Evolutionary conservation across 805 yeast species (phyloP).

Genomic region (Candida vaughaniae): DNA sequence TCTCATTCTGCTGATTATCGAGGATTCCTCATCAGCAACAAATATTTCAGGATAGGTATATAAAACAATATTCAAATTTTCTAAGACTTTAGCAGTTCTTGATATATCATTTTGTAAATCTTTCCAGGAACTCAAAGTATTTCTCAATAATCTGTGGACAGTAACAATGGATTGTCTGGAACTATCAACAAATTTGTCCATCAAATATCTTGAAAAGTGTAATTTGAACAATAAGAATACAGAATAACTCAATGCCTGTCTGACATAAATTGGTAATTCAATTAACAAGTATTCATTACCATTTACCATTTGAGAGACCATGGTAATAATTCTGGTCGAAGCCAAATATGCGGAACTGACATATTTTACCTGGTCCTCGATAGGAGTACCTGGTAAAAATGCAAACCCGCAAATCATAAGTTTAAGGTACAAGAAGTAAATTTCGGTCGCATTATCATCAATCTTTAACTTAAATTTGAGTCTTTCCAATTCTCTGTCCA

Average conservation of each 20-base stretch:
- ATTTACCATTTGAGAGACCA: slow-evolving; percentile 63
- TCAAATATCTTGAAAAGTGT: slow-evolving; percentile 71
- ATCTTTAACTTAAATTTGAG: slow-evolving; percentile 65
- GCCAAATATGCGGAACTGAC: slow-evolving; percentile 78
- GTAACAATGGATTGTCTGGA: slow-evolving; percentile 93
- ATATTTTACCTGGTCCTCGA: slow-evolving; percentile 81
- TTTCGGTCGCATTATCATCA: slow-evolving; percentile 65
- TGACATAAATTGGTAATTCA: slow-evolving; percentile 81
- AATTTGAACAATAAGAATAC: slow-evolving; percentile 77
- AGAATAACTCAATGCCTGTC: slow-evolving; percentile 82
- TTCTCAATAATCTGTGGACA: slow-evolving; percentile 82
- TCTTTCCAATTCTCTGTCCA: slow-evolving; percentile 76
- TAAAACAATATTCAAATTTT: slow-evolving; percentile 81
- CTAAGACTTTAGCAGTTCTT: slow-evolving; percentile 86
- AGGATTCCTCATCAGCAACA: slow-evolving; percentile 49
- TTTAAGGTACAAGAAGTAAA: slow-evolving; percentile 74
- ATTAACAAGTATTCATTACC: slow-evolving; percentile 63
- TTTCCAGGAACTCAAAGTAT: slow-evolving; percentile 89
- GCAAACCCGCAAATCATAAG: slow-evolving; percentile 86
- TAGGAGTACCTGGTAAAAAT: slow-evolving; percentile 84
- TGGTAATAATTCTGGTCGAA: slow-evolving; percentile 79
- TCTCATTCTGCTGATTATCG: slow-evolving; percentile 81
- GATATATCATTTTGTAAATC: slow-evolving; percentile 87
- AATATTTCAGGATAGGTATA: slow-evolving; percentile 86
- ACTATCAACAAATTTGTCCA: slow-evolving; percentile 77